Evolutionary conservation across 1,139 yeast genomes (phyloP), one percentile per base, ranked within the genome.

Genomic region (Yamadazyma diddensiae): DNA sequence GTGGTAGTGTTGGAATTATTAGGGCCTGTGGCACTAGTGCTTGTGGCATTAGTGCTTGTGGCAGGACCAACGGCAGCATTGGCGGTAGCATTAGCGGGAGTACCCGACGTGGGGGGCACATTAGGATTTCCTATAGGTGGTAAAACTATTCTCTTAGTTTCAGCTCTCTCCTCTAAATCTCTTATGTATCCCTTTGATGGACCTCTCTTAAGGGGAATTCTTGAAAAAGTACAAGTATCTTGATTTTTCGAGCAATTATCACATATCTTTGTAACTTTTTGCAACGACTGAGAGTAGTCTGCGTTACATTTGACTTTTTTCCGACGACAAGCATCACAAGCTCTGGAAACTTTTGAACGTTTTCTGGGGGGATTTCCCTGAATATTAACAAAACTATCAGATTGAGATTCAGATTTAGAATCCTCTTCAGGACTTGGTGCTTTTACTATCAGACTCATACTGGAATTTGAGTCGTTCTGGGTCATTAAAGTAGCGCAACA

Each of bases 191-290:
- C 90, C 50, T 82, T 82, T 2, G 83, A 70, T 0, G 94, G 94
- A 0, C 92, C 94, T 44, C 94, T 59, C 49, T 82, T 83, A 53
- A 82, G 54, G 0, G 88, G 92, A 1, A 80, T 69, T 35, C 92
- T 62, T 15, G 80, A 77, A 49, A 80, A 82, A 1, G 80, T 65
- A 53, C 90, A 82, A 2, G 49, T 49, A 26, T 77, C 82, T 30
- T 62, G 63, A 42, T 65, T 72, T 45, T 73, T 77, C 13, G 55
- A 47, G 52, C 87, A 81, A 45, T 75, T 77, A 17, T 77, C 59
- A 51, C 88, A 81, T 3, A 65, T 52, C 41, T 69, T 68, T 24
- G 70, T 62, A 15, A 76, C 72, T 14, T 62, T 58, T 41, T 64
- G 71, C 15, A 70, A 55, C 5, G 63, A 46, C 9, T 62, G 34